Evolutionary conservation across 169 alveolate genomes (phyloP), one percentile per base, ranked within the genome.

Genomic region (Perkinsus marinus): DNA sequence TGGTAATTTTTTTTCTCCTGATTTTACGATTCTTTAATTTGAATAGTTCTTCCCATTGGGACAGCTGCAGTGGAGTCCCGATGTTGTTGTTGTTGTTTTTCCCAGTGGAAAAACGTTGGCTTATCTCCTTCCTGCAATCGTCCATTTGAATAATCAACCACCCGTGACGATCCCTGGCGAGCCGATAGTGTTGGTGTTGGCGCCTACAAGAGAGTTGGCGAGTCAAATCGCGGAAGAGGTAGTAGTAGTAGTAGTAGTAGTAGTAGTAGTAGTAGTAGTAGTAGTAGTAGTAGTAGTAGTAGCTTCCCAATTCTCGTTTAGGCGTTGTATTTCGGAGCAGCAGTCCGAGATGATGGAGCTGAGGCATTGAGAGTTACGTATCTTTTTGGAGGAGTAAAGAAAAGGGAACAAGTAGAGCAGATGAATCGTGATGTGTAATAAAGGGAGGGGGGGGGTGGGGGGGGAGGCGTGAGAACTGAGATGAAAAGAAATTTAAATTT

Each of bases 101-200:
- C 22, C 99, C 79, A 97, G 94, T 92, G 99, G 99, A 0, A 99
- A 99, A 94, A 99, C 99, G 17, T 95, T 98, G 92, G 98, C 99
- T 17, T 99, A 97, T 95, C 93, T 98, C 43, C 94, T 99, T n/a
- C 99, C 99, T 0, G 99, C 98, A 38, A 94, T 98, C 57, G 97
- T 98, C 46, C 99, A 98, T 93, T 96, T 97, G 37, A 95, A 95
- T 93, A 98, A 97, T 39, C 98, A 97, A 95, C 98, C 95, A n/a
- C 95, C 94, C 68, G 95, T 92, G 96, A 92, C 68, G 95, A 94
- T 0, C 95, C 96, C 97, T 41, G 99, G 97, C 39, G 98, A 99
- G 9, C 79, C 79, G 30, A 94, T 93, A 9, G 94, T 93, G 9
- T 91, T 97, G 34, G 95, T 97, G 19, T 90, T 97, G 41, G 95